These are phyloP conservation scores for Xylaria scruposa DNA, from an alignment of 495 filamentous ascomycete species.

Conservation along the genomic window DNA sequence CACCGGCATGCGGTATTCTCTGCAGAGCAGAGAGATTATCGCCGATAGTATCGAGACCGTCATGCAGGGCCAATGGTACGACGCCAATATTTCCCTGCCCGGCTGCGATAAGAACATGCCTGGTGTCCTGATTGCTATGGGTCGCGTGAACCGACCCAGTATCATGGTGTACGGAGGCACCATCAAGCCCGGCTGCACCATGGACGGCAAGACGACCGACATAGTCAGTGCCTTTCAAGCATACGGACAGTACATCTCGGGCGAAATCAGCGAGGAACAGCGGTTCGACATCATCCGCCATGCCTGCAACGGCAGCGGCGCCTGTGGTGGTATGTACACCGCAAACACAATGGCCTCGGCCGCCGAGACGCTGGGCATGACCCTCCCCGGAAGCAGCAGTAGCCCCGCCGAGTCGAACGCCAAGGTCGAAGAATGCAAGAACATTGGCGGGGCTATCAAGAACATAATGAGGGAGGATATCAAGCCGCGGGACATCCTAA, in stretches of 20 bases:
- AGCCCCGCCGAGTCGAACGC: constrained; percentile 86
- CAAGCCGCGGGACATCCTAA: constrained; percentile 86
- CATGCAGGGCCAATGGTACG: constrained; percentile 99
- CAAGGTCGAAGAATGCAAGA: constrained; percentile 86
- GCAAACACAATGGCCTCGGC: constrained; percentile 98
- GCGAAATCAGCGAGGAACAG: constrained; percentile 88
- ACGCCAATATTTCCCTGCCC: constrained; percentile 97
- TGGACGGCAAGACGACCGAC: constrained; percentile 80
- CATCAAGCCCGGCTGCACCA: constrained; percentile 88
- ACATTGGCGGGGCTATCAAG: constrained; percentile 85
- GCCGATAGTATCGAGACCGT: constrained; percentile 98
- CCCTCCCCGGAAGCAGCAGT: constrained; percentile 89
- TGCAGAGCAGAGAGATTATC: constrained; percentile 94
- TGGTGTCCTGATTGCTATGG: constrained; percentile 97
- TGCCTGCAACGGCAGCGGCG: constrained; percentile 91
- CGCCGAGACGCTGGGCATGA: constrained; percentile 97
- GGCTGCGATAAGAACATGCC: constrained; percentile 99
- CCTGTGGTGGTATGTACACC: constrained; percentile 99
- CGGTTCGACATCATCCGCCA: constrained; percentile 94
- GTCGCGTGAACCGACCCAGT: constrained; percentile 87
- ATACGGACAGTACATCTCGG: constrained; percentile 92
- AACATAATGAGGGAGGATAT: constrained; percentile 88
- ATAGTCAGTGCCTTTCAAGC: constrained; percentile 98
- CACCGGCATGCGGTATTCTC: constrained; percentile 88
- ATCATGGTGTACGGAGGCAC: constrained; percentile 98